Evolutionary conservation across 31 red algal genomes (phyloP).

Genomic region (Asparagopsis taxiformis): DNA sequence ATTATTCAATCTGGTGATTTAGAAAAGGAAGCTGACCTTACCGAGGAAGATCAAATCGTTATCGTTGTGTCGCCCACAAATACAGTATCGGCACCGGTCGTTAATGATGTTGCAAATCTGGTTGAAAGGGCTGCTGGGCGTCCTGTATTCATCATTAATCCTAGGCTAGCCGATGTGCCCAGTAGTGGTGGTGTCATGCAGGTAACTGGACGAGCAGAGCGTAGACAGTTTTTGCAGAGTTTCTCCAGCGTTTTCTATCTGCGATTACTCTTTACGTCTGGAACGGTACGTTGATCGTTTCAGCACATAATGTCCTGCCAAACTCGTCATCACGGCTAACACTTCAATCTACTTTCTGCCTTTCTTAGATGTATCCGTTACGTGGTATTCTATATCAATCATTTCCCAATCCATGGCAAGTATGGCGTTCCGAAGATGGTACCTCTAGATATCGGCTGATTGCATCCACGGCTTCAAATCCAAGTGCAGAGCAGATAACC

Average conservation of each 20-base stretch:
- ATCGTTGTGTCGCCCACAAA: constrained; percentile 87
- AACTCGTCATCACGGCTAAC: background rate
- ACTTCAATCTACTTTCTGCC: background rate
- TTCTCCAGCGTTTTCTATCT: constrained; percentile 52
- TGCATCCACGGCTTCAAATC: background rate
- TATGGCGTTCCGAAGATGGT: constrained; percentile 13
- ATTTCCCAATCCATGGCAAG: constrained; percentile 29
- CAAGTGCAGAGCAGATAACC: background rate
- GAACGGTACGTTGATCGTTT: constrained; percentile 33
- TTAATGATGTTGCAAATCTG: constrained; percentile 39
- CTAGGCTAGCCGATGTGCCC: constrained; percentile 70
- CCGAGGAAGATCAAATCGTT: constrained; percentile 48
- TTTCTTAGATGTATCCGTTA: constrained; percentile 29
- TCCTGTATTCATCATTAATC: constrained; percentile 71
- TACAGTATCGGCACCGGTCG: constrained; percentile 56
- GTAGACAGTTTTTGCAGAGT: constrained; percentile 40
- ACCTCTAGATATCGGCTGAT: constrained; percentile 4
- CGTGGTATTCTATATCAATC: constrained; percentile 35
- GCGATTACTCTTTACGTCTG: constrained; percentile 66
- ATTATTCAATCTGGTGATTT: constrained; percentile 42
- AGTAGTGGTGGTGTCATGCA: constrained; percentile 77
- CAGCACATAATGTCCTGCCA: background rate
- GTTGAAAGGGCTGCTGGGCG: constrained; percentile 16
- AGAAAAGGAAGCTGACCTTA: constrained; percentile 34
- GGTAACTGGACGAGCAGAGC: constrained; percentile 61